phyloP scores from a whole-genome alignment of 2,329 filamentous ascomycete species.

The Stachybotrys echinatus region DNA sequence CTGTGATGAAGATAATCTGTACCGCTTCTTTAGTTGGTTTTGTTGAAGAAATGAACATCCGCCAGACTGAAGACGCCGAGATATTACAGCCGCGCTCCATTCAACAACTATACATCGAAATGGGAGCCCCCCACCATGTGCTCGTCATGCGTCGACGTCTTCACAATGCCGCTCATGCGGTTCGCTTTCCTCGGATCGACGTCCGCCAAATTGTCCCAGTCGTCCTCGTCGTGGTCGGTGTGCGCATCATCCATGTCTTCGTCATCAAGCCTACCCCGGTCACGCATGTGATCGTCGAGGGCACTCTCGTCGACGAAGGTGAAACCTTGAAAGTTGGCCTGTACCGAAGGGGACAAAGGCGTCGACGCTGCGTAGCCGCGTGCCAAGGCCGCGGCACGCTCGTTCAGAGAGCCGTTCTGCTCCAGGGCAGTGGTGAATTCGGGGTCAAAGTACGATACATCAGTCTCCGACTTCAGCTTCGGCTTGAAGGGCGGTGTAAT shows the following conservation, averaged over 20 bases:
- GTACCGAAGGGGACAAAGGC: conserved; percentile 88
- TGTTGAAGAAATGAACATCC: not conserved
- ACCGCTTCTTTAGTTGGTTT: not conserved
- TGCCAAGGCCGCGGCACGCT: conserved; percentile 80
- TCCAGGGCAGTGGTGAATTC: conserved; percentile 96
- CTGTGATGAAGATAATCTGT: not conserved
- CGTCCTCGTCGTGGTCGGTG: conserved; percentile 38
- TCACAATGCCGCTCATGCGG: conserved; percentile 60
- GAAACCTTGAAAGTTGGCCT: conserved; percentile 97
- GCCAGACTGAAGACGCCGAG: not conserved
- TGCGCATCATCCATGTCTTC: conserved; percentile 57
- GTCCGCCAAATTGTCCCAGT: conserved; percentile 56
- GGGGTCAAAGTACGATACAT: conserved; percentile 97
- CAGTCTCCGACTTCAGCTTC: conserved; percentile 89
- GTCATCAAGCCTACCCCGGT: conserved; percentile 40
- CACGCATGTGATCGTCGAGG: conserved; percentile 77
- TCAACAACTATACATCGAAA: conserved; percentile 52
- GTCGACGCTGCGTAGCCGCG: conserved; percentile 85
- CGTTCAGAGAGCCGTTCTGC: conserved; percentile 81
- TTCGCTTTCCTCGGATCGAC: conserved; percentile 46
- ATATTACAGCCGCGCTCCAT: not conserved
- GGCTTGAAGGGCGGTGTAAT: conserved; percentile 97
- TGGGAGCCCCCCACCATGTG: conserved; percentile 58
- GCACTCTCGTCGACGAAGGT: conserved; percentile 98
- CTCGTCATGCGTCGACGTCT: conserved; percentile 53